phyloP scores from a whole-genome alignment of 768 basidiomycete genomes.

The Filobasidium floriforme region DNA sequence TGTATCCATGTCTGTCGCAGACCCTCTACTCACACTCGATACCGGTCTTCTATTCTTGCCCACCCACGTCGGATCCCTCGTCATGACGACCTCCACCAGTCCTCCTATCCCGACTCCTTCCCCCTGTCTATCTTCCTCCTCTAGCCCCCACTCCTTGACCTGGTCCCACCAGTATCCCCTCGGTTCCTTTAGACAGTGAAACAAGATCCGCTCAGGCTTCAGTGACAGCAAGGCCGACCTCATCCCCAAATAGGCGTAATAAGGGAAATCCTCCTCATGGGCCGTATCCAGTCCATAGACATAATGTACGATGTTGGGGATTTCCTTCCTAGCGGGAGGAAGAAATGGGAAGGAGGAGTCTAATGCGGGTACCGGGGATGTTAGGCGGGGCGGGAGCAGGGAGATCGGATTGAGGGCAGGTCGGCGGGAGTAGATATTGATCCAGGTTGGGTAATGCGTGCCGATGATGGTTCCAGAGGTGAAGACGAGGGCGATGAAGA shows the following conservation, averaged over 20 bases:
- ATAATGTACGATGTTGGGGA: slow-evolving; percentile 42
- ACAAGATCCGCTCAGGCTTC: slow-evolving; percentile 37
- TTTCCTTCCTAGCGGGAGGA: slow-evolving; percentile 27
- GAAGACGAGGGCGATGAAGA: slow-evolving; percentile 25
- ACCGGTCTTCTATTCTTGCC: slow-evolving; percentile 32
- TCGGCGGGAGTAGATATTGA: slow-evolving; percentile 34
- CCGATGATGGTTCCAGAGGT: slow-evolving; percentile 28
- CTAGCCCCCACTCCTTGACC: slow-evolving; percentile 29
- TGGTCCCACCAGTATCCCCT: slow-evolving; percentile 42
- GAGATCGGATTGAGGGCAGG: slow-evolving; percentile 13
- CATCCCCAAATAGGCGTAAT: slow-evolving; percentile 42
- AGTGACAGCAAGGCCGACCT: slow-evolving; percentile 35
- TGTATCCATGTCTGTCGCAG: neutral
- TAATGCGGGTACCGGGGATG: slow-evolving; percentile 23
- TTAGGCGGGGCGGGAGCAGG: slow-evolving; percentile 23
- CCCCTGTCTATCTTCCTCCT: slow-evolving; percentile 16
- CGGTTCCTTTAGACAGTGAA: slow-evolving; percentile 41
- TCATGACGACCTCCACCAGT: slow-evolving; percentile 28
- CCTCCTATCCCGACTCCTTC: slow-evolving; percentile 20
- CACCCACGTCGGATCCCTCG: slow-evolving; percentile 31
- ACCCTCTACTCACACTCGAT: slow-evolving; percentile 23
- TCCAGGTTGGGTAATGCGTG: slow-evolving; percentile 29
- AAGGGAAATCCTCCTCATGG: slow-evolving; percentile 30
- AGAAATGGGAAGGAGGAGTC: slow-evolving; percentile 15
- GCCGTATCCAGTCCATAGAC: slow-evolving; percentile 36